Evolutionary conservation across 1,284 basidiomycete genomes (phyloP).

Genomic region (Cutaneotrichosporon mucoides): DNA sequence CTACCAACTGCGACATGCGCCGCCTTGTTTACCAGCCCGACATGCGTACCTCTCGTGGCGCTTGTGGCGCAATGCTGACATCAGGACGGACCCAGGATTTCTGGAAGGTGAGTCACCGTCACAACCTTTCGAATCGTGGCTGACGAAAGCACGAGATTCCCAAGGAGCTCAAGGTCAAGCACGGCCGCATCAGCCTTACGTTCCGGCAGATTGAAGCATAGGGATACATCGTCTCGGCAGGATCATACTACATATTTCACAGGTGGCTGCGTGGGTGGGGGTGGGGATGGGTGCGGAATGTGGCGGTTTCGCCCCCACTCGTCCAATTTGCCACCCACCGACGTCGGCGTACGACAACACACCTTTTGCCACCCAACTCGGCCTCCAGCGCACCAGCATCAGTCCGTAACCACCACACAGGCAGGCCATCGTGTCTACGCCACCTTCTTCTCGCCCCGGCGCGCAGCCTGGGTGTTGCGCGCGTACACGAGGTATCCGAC

Average conservation of each 20-base stretch:
- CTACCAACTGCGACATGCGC: too few relatives aligned
- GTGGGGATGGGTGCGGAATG: background rate
- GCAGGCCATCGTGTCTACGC: background rate
- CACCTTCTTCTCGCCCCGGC: conserved; percentile 11
- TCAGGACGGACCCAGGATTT: conserved; percentile 49
- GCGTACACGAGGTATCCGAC: conserved; percentile 29
- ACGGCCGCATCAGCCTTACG: conserved; percentile 51
- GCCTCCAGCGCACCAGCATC: background rate
- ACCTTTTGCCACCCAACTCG: background rate
- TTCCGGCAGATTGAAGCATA: conserved; percentile 46
- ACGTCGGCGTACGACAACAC: background rate
- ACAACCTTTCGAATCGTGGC: background rate
- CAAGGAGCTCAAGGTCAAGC: conserved; percentile 46
- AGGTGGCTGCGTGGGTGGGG: too few relatives aligned
- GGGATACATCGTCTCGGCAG: too few relatives aligned
- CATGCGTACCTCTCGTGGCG: too few relatives aligned
- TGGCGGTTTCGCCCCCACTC: too few relatives aligned
- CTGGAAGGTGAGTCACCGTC: conserved; percentile 50
- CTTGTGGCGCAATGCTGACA: conserved; percentile 16
- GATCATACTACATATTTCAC: too few relatives aligned
- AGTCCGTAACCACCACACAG: too few relatives aligned
- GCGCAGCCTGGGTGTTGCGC: background rate
- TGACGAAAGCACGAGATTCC: conserved; percentile 51
- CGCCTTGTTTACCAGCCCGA: too few relatives aligned
- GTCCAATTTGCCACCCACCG: conserved; percentile 3